Base-by-base conservation (phyloP, 768 basidiomycete species). In the Suillus luteus region DNA sequence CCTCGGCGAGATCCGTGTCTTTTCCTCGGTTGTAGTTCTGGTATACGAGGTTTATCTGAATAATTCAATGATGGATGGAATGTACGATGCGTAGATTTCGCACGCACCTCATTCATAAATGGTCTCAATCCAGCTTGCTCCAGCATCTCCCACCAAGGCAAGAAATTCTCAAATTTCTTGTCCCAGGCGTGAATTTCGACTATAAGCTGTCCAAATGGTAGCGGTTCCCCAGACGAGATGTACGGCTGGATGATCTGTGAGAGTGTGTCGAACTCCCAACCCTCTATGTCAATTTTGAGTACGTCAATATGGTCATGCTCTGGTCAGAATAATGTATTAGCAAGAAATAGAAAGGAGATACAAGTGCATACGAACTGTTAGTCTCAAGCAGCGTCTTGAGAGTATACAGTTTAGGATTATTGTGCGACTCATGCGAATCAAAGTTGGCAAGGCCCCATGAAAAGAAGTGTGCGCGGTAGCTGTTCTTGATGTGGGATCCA, bases 11-110 rank as follows among this genome's bases (percentile, higher is more conserved):
- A 62, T 84, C 82, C 15, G 82, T 70, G 1, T 75, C 78, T 24
- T 73, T 73, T 5, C 78, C 77, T 62, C 71, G 78, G 68, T 86
- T 85, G 71, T 85, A 86, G 67, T 85, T 86, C 62, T 81, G 80
- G 68, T 86, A 86, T 22, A 86, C 83, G 49, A 86, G 72, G 70
- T 86, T 86, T 27, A 85, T 82, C 82, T 85, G 65, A 57, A 35
- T n/a, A 3, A 64, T 5, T 1, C 22, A n/a, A 68, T 33, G 17
- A 74, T 66, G 43, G 27, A 54, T 19, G 5, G 1, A 35, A 46
- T 5, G 11, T 17, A 11, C 15, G 27, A 31, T 12, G 1, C 12
- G 54, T 3, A 55, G 2, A 19, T n/a, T 27, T 3, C 1, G 24
- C 41, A 69, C 71, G 7, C 9, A 77, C 74, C 71, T 83, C 82